A percentile compares a stretch with the other conserved stretches of the same genome.
Evolutionary conservation across 73 alveolate species (phyloP).

Genomic region (Blepharisma japonicum): DNA sequence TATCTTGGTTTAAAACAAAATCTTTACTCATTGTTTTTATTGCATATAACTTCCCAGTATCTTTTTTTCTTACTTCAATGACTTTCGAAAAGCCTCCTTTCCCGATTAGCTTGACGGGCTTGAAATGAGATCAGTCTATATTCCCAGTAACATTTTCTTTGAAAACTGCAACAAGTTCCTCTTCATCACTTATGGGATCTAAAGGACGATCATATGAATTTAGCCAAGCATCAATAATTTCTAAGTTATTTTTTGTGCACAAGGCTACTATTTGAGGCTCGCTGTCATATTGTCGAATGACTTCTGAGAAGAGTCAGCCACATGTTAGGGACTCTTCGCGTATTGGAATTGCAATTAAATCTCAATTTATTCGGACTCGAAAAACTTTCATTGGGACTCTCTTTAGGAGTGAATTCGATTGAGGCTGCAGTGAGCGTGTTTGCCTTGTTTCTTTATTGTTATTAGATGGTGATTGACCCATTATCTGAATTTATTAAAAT

Average conservation of each 20-base stretch:
- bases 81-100: constrained; percentile 88
- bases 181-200: background rate
- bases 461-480: too few relatives aligned
- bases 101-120: constrained; percentile 61
- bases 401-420: too few relatives aligned
- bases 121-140: constrained; percentile 30
- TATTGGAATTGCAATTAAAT: constrained; percentile 1
- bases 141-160: background rate
- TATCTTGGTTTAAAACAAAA: constrained; percentile 77
- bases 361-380: too few relatives aligned
- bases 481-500: too few relatives aligned
- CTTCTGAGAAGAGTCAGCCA: constrained; percentile 58
- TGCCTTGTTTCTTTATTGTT: too few relatives aligned
- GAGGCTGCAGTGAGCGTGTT: too few relatives aligned
- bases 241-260: constrained; percentile 39
- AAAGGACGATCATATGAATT: constrained; percentile 43
- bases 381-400: too few relatives aligned
- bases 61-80: constrained; percentile 67
- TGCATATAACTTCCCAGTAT: constrained; percentile 60
- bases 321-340: constrained; percentile 42
- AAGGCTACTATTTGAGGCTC: constrained; percentile 40
- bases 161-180: constrained; percentile 14
- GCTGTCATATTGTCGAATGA: constrained; percentile 38
- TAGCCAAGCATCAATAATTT: constrained; percentile 47
- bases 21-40: constrained; percentile 80